phyloP scores from a whole-genome alignment of 768 basidiomycete species.

The Auriculariales sp. region DNA sequence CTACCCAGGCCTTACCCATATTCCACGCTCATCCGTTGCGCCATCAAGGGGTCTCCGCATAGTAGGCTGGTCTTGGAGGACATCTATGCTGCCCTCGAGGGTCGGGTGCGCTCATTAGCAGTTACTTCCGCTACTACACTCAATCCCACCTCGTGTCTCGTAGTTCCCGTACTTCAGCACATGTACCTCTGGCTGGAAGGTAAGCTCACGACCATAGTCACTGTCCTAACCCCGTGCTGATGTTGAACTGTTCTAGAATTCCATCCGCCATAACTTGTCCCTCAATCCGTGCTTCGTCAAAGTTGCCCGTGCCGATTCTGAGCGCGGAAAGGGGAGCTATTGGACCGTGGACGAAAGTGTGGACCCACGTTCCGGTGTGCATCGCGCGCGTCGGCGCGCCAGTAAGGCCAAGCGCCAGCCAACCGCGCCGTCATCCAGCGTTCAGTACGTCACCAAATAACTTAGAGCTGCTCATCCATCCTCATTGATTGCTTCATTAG shows the following conservation, averaged over 20 bases:
- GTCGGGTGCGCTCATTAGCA: slow-evolving; percentile 40
- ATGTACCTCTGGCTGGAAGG: slow-evolving; percentile 87
- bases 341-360: slow-evolving; percentile 89
- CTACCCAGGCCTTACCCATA: slow-evolving; percentile 55
- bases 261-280: slow-evolving; percentile 80
- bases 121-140: neutral
- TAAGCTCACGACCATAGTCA: neutral
- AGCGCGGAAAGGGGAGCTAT: slow-evolving; percentile 81
- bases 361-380: slow-evolving; percentile 78
- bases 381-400: slow-evolving; percentile 55
- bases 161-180: slow-evolving; percentile 83
- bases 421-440: too few relatives aligned
- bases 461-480: too few relatives aligned
- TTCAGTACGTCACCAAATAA: too few relatives aligned
- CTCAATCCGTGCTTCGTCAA: slow-evolving; percentile 87
- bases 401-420: neutral
- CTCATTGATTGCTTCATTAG: too few relatives aligned
- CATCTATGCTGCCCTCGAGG: slow-evolving; percentile 86
- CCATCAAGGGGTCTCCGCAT: slow-evolving; percentile 83
- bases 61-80: slow-evolving; percentile 76
- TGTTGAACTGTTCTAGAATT: slow-evolving; percentile 38
- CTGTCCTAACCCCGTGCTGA: neutral
- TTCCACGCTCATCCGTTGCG: slow-evolving; percentile 80
- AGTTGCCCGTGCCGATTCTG: slow-evolving; percentile 79
- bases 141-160: slow-evolving; percentile 5